Base-by-base conservation (phyloP, 345 rosid genomes). In the Arabis hirsuta region DNA sequence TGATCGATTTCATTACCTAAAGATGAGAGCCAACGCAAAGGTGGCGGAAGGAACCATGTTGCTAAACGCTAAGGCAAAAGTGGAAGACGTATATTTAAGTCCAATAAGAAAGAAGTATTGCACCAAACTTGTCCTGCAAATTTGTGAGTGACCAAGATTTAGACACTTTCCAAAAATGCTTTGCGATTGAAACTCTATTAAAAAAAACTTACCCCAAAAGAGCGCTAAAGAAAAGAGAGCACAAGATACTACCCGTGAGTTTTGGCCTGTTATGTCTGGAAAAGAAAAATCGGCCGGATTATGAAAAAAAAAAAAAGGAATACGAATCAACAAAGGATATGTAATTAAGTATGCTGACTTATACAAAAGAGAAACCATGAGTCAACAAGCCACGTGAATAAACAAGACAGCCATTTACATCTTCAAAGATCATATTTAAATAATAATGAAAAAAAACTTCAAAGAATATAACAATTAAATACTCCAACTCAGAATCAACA, bases 1-100 rank as follows among this genome's bases (percentile, higher is more conserved):
- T 55, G 31, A 44, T 53, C 12, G 58, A 45, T 27, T 54, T 32
- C 6, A 14, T 59, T 84, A 84, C 90, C 83, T 76, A 55, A 86
- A 81, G 34, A 84, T 60, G n/a, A 86, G 74, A 24, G 87, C 85
- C 78, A 79, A 68, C 4, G 77, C 67, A 63, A 84, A 86, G 3
- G 90, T 86, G 42, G 81, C 27, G 2, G 83, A 84, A 62, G 90
- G 90, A 57, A 86, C 90, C 84, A 86, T 64, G 70, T 84, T 86
- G 67, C 80, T 42, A 80, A 86, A 86, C 20, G 88, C 90, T 73
- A 84, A 71, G 2, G 90, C 53, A 64, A 78, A 86, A n/a, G 88
- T 79, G 32, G 90, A 79, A 5, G 90, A 84, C 6, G 90, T 86
- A 66, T 80, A 69, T 60, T 84, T 75, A 41, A 86, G 83, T 42